Evolutionary conservation across 2,329 filamentous ascomycete genomes (phyloP), one percentile per base, ranked within the genome.

Genomic region (Aureobasidium sp.): DNA sequence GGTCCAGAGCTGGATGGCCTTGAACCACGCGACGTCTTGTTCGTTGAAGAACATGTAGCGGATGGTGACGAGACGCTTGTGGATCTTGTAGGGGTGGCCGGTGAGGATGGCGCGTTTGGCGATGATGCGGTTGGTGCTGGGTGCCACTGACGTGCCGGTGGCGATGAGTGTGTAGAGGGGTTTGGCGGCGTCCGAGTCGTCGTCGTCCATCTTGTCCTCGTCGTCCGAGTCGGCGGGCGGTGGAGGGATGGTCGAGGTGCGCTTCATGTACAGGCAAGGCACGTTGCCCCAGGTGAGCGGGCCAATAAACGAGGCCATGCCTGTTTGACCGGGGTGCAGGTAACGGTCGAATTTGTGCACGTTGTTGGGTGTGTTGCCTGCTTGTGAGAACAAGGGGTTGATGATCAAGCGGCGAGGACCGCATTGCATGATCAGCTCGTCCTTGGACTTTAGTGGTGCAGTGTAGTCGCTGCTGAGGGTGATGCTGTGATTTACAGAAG

Each of bases 1-100:
- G 4, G 93, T 98, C 90, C 91, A 98, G 58, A 98, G 72, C 56
- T 93, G 91, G 66, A 98, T 70, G 1, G 91, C 91, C 75, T 95
- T 95, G 80, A 97, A 98, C 90, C 93, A 98, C 61, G 87, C 83
- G 27, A 98, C 88, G 60, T 98, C 94, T 63, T 91, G 88, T 44
- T 86, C 78, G 75, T 91, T 94, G 82, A 98, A 98, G 79, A 98
- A 98, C 94, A 98, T 98, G 79, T 98, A 98, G 25, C 93, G 85
- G 41, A 98, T 85, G 0, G 94, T 98, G 56, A 98, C 93, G 21
- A 98, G 78, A 71, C 86, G 90, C 79, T 95, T 96, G 81, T 98
- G 89, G 68, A 98, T 98, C 74, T 98, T 95, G 79, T 89, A 96
- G 0, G 94, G 93, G 67, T 98, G 91, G 14, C 93, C 94, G 0